Percentiles rank a stretch among this genome's conserved stretches.
These are phyloP conservation scores for Apiospora arundinis DNA, from an alignment of 2,329 filamentous ascomycete genomes.

Conservation along the genomic window DNA sequence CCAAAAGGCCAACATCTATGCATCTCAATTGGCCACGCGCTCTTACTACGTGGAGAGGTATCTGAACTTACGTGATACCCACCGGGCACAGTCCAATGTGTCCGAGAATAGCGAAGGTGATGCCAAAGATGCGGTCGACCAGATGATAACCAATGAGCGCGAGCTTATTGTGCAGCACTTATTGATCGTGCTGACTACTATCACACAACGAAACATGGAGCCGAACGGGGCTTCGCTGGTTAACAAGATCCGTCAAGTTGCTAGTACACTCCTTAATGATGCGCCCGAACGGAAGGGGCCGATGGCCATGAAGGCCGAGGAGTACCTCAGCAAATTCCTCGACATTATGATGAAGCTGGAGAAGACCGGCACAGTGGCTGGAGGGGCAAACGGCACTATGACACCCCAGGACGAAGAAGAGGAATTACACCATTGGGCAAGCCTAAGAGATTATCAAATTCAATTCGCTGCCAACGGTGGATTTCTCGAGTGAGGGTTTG, in stretches of 20 bases:
- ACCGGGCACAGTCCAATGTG: conserved; percentile 54
- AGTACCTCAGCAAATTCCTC: conserved; percentile 32
- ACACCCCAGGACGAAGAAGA: conserved; percentile 72
- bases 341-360: conserved; percentile 77
- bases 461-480: conserved; percentile 73
- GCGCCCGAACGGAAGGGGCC: conserved; percentile 57
- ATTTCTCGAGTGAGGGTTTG: conserved; percentile 40
- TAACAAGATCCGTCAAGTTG: conserved; percentile 84
- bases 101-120: conserved; percentile 40
- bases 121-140: conserved; percentile 50
- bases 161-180: conserved; percentile 84
- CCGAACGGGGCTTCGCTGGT: conserved; percentile 70
- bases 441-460: conserved; percentile 78
- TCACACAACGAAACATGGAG: conserved; percentile 86
- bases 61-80: conserved; percentile 75
- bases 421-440: conserved; percentile 79
- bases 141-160: conserved; percentile 75
- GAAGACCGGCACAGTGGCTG: conserved; percentile 57
- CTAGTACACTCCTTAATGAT: conserved; percentile 76
- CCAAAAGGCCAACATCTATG: conserved; percentile 89
- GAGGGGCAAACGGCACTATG: conserved; percentile 43
- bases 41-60: conserved; percentile 89
- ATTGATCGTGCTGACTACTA: conserved; percentile 74
- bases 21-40: conserved; percentile 79
- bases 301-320: conserved; percentile 56